Conservation (phyloP, 768 basidiomycete species). For the Agaricus bisporus region DNA sequence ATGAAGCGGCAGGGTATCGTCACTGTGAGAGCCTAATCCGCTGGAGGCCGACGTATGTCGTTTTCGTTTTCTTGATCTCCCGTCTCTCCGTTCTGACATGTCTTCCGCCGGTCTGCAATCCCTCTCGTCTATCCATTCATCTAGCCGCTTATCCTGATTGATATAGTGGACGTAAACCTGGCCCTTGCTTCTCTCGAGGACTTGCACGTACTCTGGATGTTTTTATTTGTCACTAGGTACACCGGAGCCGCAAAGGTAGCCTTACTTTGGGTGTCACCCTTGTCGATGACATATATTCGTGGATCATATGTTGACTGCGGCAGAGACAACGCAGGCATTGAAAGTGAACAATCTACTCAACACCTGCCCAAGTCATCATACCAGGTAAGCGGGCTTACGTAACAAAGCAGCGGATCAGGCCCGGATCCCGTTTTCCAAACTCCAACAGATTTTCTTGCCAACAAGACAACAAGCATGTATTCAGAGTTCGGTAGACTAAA, state of each 20-base stretch:
- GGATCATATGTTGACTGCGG: constrained; percentile 19
- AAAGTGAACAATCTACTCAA: background rate
- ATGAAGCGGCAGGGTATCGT: constrained; percentile 15
- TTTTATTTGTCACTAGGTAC: constrained; percentile 6
- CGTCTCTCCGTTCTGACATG: constrained; percentile 16
- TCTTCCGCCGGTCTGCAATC: constrained; percentile 26
- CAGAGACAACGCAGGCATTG: constrained; percentile 26
- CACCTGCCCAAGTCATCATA: background rate
- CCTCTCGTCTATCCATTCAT: constrained; percentile 61
- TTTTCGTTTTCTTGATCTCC: constrained; percentile 28
- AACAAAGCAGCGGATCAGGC: constrained; percentile 2
- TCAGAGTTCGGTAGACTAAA: constrained; percentile 2
- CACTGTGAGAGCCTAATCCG: constrained; percentile 16
- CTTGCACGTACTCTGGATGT: constrained; percentile 38
- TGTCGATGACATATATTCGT: constrained; percentile 25
- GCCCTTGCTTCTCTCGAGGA: constrained; percentile 44
- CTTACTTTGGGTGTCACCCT: constrained; percentile 27
- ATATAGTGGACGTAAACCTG: constrained; percentile 71
- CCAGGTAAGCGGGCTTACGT: background rate
- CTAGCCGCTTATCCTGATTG: constrained; percentile 63
- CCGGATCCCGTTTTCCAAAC: background rate
- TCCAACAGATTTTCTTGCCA: constrained; percentile 9
- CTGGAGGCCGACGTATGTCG: constrained; percentile 26
- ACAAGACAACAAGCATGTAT: constrained; percentile 9
- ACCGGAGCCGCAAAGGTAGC: constrained; percentile 5